Evolutionary conservation across 768 basidiomycete species (phyloP).

Genomic region (Gymnopilus junonius): DNA sequence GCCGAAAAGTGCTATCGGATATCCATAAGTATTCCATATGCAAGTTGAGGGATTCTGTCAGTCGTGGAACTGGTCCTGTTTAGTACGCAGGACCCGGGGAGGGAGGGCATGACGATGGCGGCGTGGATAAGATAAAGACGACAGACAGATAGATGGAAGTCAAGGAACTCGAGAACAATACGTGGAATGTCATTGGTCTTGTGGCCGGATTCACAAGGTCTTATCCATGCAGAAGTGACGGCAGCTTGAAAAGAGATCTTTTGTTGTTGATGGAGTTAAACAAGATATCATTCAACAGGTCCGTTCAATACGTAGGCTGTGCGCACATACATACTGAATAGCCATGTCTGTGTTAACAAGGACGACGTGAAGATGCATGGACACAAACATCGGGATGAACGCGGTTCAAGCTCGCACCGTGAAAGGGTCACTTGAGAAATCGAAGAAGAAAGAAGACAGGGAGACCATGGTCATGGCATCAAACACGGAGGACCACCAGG

Average conservation of each 20-base stretch:
- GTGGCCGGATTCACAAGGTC: not conserved
- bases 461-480: conserved; percentile 4
- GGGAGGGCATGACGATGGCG: not conserved
- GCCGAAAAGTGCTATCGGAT: not conserved
- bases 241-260: not conserved
- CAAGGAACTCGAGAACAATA: not conserved
- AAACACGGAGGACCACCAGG: not conserved
- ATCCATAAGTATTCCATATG: not conserved
- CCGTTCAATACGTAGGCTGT: not conserved
- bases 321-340: not conserved
- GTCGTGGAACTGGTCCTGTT: not conserved
- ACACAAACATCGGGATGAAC: conserved; percentile 5
- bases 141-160: not conserved
- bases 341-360: not conserved
- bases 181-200: not conserved
- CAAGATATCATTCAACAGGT: not conserved
- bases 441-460: not conserved
- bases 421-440: conserved; percentile 4
- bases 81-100: not conserved
- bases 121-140: not conserved
- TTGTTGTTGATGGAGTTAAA: not conserved
- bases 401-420: conserved; percentile 8
- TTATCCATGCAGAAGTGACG: not conserved
- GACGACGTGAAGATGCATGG: not conserved
- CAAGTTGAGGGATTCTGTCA: not conserved